Conservation (phyloP, 768 basidiomycete species). For the Russula dissimulans region DNA sequence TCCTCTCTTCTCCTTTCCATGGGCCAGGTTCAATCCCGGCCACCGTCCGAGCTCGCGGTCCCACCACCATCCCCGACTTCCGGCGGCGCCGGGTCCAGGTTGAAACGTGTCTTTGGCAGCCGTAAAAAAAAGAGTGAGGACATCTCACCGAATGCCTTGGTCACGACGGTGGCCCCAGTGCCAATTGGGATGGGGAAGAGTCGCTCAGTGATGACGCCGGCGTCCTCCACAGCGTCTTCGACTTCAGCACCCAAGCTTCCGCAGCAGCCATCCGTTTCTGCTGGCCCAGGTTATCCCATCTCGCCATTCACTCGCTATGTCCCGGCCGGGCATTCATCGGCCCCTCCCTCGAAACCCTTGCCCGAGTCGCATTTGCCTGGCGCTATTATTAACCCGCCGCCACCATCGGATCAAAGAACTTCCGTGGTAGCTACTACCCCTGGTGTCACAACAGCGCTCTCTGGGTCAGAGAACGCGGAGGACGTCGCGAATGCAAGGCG, state of each 20-base stretch:
- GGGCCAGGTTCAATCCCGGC: slow-evolving; percentile 31
- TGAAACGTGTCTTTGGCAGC: slow-evolving; percentile 50
- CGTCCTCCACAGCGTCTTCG: slow-evolving; percentile 23
- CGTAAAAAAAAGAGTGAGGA: slow-evolving; percentile 53
- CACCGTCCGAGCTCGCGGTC: slow-evolving; percentile 20
- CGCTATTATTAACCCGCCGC: neutral
- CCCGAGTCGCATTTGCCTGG: neutral
- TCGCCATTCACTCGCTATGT: neutral
- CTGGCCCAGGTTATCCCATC: slow-evolving; percentile 6
- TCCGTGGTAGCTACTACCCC: slow-evolving; percentile 52
- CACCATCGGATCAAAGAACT: slow-evolving; percentile 30
- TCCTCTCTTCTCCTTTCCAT: slow-evolving; percentile 28
- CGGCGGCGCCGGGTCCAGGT: slow-evolving; percentile 34
- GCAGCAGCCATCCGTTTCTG: slow-evolving; percentile 8
- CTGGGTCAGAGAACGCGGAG: slow-evolving; percentile 29
- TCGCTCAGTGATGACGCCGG: slow-evolving; percentile 18
- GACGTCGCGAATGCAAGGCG: neutral
- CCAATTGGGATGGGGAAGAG: slow-evolving; percentile 8
- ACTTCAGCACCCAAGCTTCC: slow-evolving; percentile 6
- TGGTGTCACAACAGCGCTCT: slow-evolving; percentile 47
- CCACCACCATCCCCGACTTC: slow-evolving; percentile 21
- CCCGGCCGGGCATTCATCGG: neutral
- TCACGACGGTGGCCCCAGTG: neutral
- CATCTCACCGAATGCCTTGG: slow-evolving; percentile 20
- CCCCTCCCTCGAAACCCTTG: neutral